Evolutionary conservation across 1,284 basidiomycete genomes (phyloP).

Genomic region (Pascua guehoae): DNA sequence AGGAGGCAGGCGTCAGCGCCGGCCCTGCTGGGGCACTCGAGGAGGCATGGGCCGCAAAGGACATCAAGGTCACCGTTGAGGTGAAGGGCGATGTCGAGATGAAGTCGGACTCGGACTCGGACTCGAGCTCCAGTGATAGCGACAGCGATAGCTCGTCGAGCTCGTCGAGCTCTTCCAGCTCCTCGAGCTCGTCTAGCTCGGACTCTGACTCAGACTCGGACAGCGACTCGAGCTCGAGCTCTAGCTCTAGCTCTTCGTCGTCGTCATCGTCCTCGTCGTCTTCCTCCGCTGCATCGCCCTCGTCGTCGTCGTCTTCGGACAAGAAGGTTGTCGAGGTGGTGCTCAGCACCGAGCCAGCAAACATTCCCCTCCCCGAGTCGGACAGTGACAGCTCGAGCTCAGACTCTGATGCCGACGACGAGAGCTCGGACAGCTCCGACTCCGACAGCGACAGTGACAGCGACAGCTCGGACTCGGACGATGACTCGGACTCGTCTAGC

Average conservation of each 20-base stretch:
- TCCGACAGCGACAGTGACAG: constrained; percentile 19
- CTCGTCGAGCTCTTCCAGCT: constrained; percentile 13
- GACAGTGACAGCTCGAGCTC: constrained; percentile 17
- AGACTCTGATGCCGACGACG: constrained; percentile 13
- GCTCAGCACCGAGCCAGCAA: constrained; percentile 3
- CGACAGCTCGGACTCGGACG: constrained; percentile 18
- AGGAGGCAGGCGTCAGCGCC: constrained; percentile 37
- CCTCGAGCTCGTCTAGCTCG: constrained; percentile 14
- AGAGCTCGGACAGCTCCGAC: constrained; percentile 9
- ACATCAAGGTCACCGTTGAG: constrained; percentile 2
- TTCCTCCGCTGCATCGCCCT: no score
- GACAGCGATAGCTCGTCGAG: constrained; percentile 13
- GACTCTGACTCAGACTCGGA: constrained; percentile 16
- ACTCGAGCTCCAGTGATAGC: constrained; percentile 15
- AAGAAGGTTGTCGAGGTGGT: no score
- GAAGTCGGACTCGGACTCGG: constrained; percentile 19
- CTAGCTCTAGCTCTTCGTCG: constrained; percentile 1
- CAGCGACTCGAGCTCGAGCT: constrained; percentile 12
- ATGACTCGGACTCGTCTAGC: constrained; percentile 17
- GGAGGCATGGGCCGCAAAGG: constrained; percentile 27
- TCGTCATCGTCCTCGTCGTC: neutral
- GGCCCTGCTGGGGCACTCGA: constrained; percentile 23
- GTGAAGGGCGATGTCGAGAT: constrained; percentile 22
- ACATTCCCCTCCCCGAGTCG: constrained; percentile 15
- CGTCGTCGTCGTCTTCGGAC: no score